Percentiles rank a stretch among this genome's conserved stretches.
phyloP scores from a whole-genome alignment of 495 filamentous ascomycete species.

The Rhypophila decipiens region DNA sequence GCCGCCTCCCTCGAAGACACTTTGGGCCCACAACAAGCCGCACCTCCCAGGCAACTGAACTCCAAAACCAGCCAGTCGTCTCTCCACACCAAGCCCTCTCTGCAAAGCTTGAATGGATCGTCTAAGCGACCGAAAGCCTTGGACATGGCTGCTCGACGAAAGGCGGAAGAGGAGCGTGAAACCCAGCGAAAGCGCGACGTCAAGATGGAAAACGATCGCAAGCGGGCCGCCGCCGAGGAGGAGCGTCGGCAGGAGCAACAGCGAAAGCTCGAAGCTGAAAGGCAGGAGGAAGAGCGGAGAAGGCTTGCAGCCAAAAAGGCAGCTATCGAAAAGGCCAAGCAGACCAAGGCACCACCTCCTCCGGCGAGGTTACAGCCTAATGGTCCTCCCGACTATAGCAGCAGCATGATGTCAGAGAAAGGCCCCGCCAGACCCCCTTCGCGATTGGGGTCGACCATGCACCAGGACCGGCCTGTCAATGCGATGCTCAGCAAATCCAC shows the following conservation, averaged over 20 bases:
- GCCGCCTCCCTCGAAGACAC: constrained; percentile 57
- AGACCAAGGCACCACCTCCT: constrained; percentile 47
- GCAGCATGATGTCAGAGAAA: constrained; percentile 19
- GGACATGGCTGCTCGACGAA: constrained; percentile 64
- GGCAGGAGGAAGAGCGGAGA: constrained; percentile 44
- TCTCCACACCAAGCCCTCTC: constrained; percentile 57
- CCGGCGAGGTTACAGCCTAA: constrained; percentile 43
- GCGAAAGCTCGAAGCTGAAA: constrained; percentile 31
- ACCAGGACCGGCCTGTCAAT: constrained; percentile 42
- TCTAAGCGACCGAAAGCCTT: constrained; percentile 53
- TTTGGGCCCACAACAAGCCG: constrained; percentile 39
- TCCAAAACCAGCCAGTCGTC: constrained; percentile 65
- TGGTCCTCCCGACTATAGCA: constrained; percentile 39
- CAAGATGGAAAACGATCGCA: constrained; percentile 70
- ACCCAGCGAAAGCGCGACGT: constrained; percentile 72
- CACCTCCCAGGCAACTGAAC: constrained; percentile 29
- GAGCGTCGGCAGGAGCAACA: constrained; percentile 44
- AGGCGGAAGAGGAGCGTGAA: constrained; percentile 65
- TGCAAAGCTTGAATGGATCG: constrained; percentile 62
- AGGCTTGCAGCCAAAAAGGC: constrained; percentile 56
- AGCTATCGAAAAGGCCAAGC: constrained; percentile 61
- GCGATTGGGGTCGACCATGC: constrained; percentile 34
- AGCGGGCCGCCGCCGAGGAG: constrained; percentile 58
- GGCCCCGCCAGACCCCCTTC: constrained; percentile 32
- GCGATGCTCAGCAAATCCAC: constrained; percentile 36